Conservation (phyloP, 495 filamentous ascomycete genomes). For the Penicillium odoratum region DNA sequence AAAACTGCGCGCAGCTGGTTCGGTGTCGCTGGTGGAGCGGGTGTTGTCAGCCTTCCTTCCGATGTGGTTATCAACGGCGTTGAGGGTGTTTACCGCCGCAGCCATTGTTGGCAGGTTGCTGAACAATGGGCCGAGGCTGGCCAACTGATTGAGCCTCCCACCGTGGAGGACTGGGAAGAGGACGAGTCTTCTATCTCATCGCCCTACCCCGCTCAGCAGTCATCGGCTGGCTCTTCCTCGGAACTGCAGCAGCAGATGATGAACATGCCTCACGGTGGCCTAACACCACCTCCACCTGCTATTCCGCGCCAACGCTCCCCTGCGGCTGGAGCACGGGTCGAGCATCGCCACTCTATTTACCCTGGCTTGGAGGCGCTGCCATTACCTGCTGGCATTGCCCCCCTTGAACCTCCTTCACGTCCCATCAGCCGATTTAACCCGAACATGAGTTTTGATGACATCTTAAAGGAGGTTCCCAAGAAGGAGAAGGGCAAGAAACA, state of each 20-base stretch:
- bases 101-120: slow-evolving; percentile 87
- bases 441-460: slow-evolving; percentile 56
- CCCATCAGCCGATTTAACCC: slow-evolving; percentile 47
- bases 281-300: slow-evolving; percentile 37
- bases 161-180: slow-evolving; percentile 41
- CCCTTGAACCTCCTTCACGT: slow-evolving; percentile 43
- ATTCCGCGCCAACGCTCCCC: slow-evolving; percentile 50
- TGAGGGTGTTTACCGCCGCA: slow-evolving; percentile 85
- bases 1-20: slow-evolving; percentile 75
- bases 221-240: slow-evolving; percentile 42
- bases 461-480: slow-evolving; percentile 47
- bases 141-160: slow-evolving; percentile 37
- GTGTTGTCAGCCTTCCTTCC: slow-evolving; percentile 72
- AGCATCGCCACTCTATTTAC: slow-evolving; percentile 48
- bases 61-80: slow-evolving; percentile 86
- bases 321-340: slow-evolving; percentile 25
- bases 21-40: slow-evolving; percentile 67
- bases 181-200: slow-evolving; percentile 48
- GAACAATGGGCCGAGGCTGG: slow-evolving; percentile 65
- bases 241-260: slow-evolving; percentile 28
- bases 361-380: slow-evolving; percentile 53
- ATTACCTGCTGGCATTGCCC: slow-evolving; percentile 50
- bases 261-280: slow-evolving; percentile 30
- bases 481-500: slow-evolving; percentile 42
- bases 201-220: slow-evolving; percentile 44